Conservation (phyloP, 257 asterid species). For the Solanum virginianum region DNA sequence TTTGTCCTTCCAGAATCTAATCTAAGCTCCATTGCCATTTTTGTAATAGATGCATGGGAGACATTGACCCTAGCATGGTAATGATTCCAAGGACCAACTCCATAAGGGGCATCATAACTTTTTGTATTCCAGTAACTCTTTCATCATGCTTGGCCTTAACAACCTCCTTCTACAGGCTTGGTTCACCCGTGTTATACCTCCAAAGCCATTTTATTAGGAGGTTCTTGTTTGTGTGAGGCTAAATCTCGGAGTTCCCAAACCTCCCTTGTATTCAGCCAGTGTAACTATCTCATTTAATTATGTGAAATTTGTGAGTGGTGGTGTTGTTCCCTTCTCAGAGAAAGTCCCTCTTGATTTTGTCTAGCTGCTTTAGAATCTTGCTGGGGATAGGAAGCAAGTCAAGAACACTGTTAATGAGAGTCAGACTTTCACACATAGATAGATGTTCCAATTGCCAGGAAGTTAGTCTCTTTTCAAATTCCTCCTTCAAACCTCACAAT, state of each 20-base stretch:
- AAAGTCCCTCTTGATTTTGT: not conserved
- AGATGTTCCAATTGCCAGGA: not conserved
- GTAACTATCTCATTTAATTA: not conserved
- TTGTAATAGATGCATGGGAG: not conserved
- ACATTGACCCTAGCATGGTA: not conserved
- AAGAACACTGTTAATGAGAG: not conserved
- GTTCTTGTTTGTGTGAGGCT: not conserved
- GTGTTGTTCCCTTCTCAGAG: not conserved
- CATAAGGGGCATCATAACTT: not conserved
- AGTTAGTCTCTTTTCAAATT: not conserved
- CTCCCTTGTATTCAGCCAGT: not conserved
- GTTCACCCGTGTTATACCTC: not conserved
- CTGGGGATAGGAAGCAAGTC: not conserved
- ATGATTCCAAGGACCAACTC: not conserved
- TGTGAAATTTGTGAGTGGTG: not conserved
- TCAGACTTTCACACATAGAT: not conserved
- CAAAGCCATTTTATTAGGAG: not conserved
- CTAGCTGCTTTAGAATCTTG: not conserved
- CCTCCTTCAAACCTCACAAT: not conserved
- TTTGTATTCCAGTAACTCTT: not conserved
- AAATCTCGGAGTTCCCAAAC: not conserved
- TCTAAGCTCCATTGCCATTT: not conserved
- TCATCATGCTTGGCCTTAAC: not conserved
- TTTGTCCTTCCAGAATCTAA: not conserved
- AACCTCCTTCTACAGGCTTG: not conserved